Percentiles rank a stretch among this genome's conserved stretches.
phyloP scores from a whole-genome alignment of 768 basidiomycete species.

The Suillus clintonianus region DNA sequence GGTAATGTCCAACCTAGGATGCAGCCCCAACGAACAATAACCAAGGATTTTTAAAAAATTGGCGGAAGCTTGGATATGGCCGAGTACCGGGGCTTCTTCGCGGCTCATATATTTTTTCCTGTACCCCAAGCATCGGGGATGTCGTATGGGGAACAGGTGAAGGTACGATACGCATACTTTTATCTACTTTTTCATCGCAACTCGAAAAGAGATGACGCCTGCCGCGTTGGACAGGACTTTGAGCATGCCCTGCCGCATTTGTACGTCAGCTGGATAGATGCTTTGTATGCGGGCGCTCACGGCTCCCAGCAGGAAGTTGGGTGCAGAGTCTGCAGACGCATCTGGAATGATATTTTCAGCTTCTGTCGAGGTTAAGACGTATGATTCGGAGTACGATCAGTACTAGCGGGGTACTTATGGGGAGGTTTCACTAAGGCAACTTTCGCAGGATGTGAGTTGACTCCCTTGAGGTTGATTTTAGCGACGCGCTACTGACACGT shows the following conservation, averaged over 20 bases:
- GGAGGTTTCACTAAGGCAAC: too few relatives aligned
- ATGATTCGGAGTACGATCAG: constrained; percentile 25
- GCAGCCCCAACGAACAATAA: too few relatives aligned
- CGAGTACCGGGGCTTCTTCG: constrained; percentile 84
- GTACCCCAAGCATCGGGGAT: constrained; percentile 4
- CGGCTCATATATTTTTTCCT: constrained; percentile 82
- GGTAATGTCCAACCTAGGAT: too few relatives aligned
- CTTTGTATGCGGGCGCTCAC: constrained; percentile 49
- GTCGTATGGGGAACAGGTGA: constrained; percentile 1
- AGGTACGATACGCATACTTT: constrained; percentile 51
- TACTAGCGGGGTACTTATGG: background rate
- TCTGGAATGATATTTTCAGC: constrained; percentile 66
- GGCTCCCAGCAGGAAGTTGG: constrained; percentile 75
- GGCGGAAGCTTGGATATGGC: constrained; percentile 75
- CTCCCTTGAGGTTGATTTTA: too few relatives aligned
- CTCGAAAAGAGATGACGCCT: constrained; percentile 65
- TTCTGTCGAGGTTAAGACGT: constrained; percentile 58
- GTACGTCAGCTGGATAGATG: constrained; percentile 34
- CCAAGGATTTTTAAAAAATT: too few relatives aligned
- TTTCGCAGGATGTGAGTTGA: too few relatives aligned
- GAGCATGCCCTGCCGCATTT: constrained; percentile 51
- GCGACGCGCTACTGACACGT: too few relatives aligned
- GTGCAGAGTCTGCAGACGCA: constrained; percentile 59
- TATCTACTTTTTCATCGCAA: constrained; percentile 69
- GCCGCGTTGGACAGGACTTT: constrained; percentile 63